Evolutionary conservation across 1,284 basidiomycete genomes (phyloP), one percentile per base, ranked within the genome.

Genomic region (Trichosporon inkin): DNA sequence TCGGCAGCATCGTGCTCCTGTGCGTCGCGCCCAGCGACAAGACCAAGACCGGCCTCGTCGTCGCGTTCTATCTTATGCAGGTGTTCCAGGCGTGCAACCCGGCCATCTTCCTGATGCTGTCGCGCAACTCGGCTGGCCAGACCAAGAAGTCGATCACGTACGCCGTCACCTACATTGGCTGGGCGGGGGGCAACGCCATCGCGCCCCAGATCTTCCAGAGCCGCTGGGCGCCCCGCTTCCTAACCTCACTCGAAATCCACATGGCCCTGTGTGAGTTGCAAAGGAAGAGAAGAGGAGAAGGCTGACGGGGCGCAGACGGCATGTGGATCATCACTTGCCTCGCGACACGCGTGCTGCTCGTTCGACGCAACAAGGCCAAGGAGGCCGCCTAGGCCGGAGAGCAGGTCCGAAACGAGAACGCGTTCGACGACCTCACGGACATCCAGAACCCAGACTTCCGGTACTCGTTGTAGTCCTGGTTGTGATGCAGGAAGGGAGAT

Each of bases 101-200:
- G 3, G 56, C 56, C 28, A 64, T 64, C 41, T 61, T 60, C 53
- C 55, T 59, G 16, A 58, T 62, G 49, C 53, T 67, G 8, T 62
- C 65, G 14, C 55, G 63, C 28, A 67, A 67, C 55, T 54, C 59
- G 36, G 63, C 63, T n/a, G 65, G 65, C 24, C 61, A 62, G 51
- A 65, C 65, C 16, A 67, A 67, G 52, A 62, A 62, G 51, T 56
- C 56, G 3, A 57, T 62, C 39, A 56, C 55, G 7, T 64, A 64
- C 47, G 58, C 63, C 28, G 14, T 67, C 20, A 61, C 60, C 22
- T 66, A 60, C 62, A 64, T 71, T 37, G 67, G 62, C 38, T 71
- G 71, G 70, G 67, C 70, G 1, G 66, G 61, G 11, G 73, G 73
- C 6, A 74, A 74, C 53, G 67, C 70, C 10, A 62, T 70, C 44